Base-by-base conservation (phyloP, 169 alveolate genomes). In the Blepharisma undulans region DNA sequence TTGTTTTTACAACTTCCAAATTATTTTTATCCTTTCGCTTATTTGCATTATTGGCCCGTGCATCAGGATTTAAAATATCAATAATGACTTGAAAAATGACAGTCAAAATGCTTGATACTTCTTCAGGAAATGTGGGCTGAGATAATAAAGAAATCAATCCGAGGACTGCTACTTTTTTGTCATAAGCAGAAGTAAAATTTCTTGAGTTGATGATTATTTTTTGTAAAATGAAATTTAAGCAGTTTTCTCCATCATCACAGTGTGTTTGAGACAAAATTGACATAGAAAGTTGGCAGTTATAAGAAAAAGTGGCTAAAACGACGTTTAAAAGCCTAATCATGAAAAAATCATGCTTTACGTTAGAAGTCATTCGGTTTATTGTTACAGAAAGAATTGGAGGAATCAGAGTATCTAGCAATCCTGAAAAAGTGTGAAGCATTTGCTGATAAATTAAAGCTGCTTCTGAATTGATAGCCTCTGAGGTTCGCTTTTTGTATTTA, bases 401-500 rank as follows among this genome's bases (percentile, higher is more conserved):
- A 48, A 82, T 29, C 14, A 6, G 27, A 7, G 32, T 18, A 30
- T 82, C 89, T 0, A 82, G 5, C 48, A 18, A 82, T 0, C 76
- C 76, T 6, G 89, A 32, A 74, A n/a, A 82, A 14, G 8, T 25
- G 22, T 22, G 18, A 22, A 82, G 76, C 5, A 30, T 3, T 4
- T 34, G 76, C 60, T 82, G 89, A 16, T 32, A 30, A 21, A 82
- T 14, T 16, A 82, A 14, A 6, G 89, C 89, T 30, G 78, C 89
- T 21, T 82, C 89, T 18, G 78, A 34, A n/a, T 59, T 36, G 7
- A 21, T 4, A 8, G 32, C 12, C 22, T 82, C 89, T 32, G 21
- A 34, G 32, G 60, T 22, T 21, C 10, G 14, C 16, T n/a, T 25
- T 36, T 22, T 36, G 7, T 34, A 21, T n/a, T 18, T 82, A 22